These are phyloP conservation scores for Cardamine chenopodiifolia DNA, from an alignment of 345 rosid genomes.

Conservation along the genomic window DNA sequence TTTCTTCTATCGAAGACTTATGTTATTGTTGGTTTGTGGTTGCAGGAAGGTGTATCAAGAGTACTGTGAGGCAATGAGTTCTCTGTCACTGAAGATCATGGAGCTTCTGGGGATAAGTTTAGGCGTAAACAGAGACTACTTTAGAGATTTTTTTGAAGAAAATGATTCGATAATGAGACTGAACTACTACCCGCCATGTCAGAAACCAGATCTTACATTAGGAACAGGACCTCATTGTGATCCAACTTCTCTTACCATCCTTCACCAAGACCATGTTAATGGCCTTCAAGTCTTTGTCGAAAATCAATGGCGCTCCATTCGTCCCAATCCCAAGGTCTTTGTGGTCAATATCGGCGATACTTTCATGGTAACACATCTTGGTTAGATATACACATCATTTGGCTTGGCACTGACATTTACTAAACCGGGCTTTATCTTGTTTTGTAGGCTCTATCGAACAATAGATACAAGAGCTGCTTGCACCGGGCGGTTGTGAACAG, in stretches of 20 bases:
- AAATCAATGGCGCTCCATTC: constrained; percentile 75
- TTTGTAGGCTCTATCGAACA: constrained; percentile 83
- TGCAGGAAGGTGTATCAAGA: constrained; percentile 76
- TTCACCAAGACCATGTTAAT: constrained; percentile 92
- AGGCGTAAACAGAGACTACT: constrained; percentile 55
- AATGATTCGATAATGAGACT: constrained; percentile 97
- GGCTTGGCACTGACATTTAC: not conserved
- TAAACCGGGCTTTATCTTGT: not conserved
- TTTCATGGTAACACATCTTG: constrained; percentile 70
- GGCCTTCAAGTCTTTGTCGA: constrained; percentile 96
- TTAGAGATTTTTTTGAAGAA: constrained; percentile 69
- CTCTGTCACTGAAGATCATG: constrained; percentile 81
- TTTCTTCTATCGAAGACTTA: constrained; percentile 10
- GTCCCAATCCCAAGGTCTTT: constrained; percentile 76
- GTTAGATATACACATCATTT: not conserved
- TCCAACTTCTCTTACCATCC: constrained; percentile 96
- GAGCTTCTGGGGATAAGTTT: constrained; percentile 85
- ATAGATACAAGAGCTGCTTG: constrained; percentile 84
- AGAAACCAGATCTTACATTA: constrained; percentile 82
- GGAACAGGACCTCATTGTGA: constrained; percentile 99
- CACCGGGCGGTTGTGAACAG: constrained; percentile 96
- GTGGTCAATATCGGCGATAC: constrained; percentile 99
- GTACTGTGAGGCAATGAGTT: constrained; percentile 85
- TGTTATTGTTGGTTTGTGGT: constrained; percentile 24
- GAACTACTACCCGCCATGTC: constrained; percentile 95